phyloP scores from a whole-genome alignment of 2,329 filamentous ascomycete genomes.

The Colletotrichum theobromicola region DNA sequence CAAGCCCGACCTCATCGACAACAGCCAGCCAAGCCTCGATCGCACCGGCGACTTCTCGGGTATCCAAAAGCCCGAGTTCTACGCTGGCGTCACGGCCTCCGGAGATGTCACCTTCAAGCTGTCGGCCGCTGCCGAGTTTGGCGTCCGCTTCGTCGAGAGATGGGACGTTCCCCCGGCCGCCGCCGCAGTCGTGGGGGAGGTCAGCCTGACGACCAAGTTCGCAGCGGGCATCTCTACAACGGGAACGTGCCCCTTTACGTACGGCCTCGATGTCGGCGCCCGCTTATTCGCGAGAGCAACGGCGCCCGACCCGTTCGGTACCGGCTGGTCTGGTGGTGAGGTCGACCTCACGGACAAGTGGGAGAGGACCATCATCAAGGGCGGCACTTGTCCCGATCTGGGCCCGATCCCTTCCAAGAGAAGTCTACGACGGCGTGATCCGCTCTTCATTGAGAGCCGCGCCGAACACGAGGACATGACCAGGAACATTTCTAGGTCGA shows the following conservation, averaged over 20 bases:
- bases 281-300: slow-evolving; percentile 22
- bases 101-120: slow-evolving; percentile 19
- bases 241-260: slow-evolving; percentile 27
- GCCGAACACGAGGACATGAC: neutral
- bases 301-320: slow-evolving; percentile 23
- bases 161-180: slow-evolving; percentile 23
- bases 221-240: slow-evolving; percentile 21
- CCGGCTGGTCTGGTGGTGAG: slow-evolving; percentile 23
- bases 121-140: slow-evolving; percentile 25
- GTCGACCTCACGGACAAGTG: slow-evolving; percentile 9
- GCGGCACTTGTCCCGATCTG: slow-evolving; percentile 23
- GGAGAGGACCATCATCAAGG: slow-evolving; percentile 20
- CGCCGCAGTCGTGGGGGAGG: slow-evolving; percentile 25
- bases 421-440: neutral
- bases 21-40: slow-evolving; percentile 20
- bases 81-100: slow-evolving; percentile 22
- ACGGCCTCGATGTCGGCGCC: slow-evolving; percentile 25
- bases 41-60: slow-evolving; percentile 18
- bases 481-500: neutral
- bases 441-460: neutral
- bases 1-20: neutral
- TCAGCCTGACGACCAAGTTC: slow-evolving; percentile 20
- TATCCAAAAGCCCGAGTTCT: slow-evolving; percentile 24
- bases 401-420: slow-evolving; percentile 19
- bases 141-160: slow-evolving; percentile 23